Percentiles rank a stretch among this genome's conserved stretches.
phyloP scores from a whole-genome alignment of 768 basidiomycete species.

The Phylloporus rhodoxanthus region DNA sequence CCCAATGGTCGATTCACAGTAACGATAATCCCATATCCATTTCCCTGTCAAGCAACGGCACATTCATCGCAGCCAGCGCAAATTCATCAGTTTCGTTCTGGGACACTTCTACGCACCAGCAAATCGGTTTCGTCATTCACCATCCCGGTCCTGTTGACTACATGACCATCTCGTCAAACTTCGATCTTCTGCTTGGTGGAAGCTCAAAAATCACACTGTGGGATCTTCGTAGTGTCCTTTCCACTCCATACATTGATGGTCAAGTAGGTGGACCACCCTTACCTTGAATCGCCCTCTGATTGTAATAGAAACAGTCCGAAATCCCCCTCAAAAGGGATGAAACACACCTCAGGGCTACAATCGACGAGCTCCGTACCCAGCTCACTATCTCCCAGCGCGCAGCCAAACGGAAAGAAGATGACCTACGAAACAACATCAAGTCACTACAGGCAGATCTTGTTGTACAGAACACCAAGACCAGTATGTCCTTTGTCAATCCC shows the following conservation, averaged over 20 bases:
- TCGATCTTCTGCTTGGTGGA: neutral
- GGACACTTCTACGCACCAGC: conserved; percentile 1
- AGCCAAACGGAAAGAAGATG: neutral
- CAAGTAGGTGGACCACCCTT: neutral
- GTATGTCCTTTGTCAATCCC: neutral
- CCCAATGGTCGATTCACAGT: conserved; percentile 2
- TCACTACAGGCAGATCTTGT: neutral
- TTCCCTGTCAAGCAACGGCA: neutral
- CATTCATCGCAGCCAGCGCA: neutral
- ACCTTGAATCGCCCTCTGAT: too few relatives aligned
- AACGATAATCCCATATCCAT: neutral
- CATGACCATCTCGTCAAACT: conserved; percentile 3
- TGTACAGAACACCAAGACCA: neutral
- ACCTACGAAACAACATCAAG: neutral
- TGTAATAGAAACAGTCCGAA: too few relatives aligned
- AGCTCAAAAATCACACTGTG: neutral
- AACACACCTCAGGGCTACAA: neutral
- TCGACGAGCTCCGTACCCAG: neutral
- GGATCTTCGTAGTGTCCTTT: neutral
- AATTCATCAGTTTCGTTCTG: conserved; percentile 2
- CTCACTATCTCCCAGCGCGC: neutral
- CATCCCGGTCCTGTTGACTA: neutral
- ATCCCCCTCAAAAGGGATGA: neutral
- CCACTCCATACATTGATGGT: neutral
- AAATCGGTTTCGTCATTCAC: neutral